phyloP scores from a whole-genome alignment of 768 basidiomycete genomes.

The Gymnopilus junonius region DNA sequence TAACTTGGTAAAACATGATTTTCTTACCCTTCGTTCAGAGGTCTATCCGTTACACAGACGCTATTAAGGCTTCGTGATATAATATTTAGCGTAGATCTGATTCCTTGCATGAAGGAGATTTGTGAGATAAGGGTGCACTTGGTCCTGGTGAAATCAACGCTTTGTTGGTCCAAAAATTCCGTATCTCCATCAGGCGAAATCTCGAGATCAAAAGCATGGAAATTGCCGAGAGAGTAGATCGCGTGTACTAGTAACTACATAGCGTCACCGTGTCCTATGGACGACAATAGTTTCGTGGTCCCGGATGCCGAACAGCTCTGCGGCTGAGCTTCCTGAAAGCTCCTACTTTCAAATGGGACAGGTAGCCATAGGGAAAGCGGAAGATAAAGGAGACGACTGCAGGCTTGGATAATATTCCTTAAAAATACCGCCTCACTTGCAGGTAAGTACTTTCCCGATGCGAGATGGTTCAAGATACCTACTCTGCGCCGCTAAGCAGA shows the following conservation, averaged over 20 bases:
- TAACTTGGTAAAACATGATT: too few relatives aligned
- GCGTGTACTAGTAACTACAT: too few relatives aligned
- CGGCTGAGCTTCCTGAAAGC: neutral
- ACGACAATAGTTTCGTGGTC: neutral
- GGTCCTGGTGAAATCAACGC: neutral
- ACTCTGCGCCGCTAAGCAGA: neutral
- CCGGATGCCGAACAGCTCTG: neutral
- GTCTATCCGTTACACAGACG: too few relatives aligned
- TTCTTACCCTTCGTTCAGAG: too few relatives aligned
- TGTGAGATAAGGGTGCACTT: neutral
- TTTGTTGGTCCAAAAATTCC: constrained; percentile 1
- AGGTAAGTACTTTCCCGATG: neutral
- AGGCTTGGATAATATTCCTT: neutral
- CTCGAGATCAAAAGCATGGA: neutral
- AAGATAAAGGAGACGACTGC: neutral
- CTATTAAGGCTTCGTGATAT: too few relatives aligned
- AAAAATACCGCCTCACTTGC: neutral
- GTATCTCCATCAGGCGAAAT: neutral
- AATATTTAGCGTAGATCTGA: too few relatives aligned
- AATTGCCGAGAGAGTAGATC: neutral
- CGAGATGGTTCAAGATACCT: too few relatives aligned
- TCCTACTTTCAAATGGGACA: neutral
- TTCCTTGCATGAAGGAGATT: too few relatives aligned
- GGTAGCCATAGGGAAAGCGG: neutral
- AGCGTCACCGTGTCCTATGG: neutral